Evolutionary conservation across 805 yeast species (phyloP), one percentile per base, ranked within the genome.

Genomic region (Lipomyces japonicus): DNA sequence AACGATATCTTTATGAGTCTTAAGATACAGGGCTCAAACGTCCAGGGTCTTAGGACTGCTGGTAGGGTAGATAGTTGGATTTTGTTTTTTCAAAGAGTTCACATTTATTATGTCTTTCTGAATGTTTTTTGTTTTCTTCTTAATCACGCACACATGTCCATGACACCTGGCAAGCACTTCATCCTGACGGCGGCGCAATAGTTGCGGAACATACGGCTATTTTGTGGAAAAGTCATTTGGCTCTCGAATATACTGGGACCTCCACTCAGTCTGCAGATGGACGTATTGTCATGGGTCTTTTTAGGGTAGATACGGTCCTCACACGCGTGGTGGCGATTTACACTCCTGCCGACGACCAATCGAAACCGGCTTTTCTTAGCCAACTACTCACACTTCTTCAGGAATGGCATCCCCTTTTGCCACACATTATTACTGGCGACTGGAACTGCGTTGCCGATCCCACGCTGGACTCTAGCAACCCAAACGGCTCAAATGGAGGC

Each of bases 361-460:
- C 10, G 14, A 28, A 28, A 14, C 32, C 32, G 14, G 32, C 32
- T 10, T 14, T 28, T 28, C 14, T 28, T 10, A 14, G 10, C 14
- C 32, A 28, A 12, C 42, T 39, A n/a, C 12, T 9, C 10, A 6
- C 24, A 18, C 21, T 39, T n/a, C 42, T 39, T 9, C 6, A 22
- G 16, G 18, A 19, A 9, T 39, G 42, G 42, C 9, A 39, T 26
- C 42, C 42, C 30, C 14, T 7, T 16, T 7, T 39, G 10, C 21
- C 42, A n/a, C 18, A 19, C 42, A 39, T 39, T 6, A 39, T 39
- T 6, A 23, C 19, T 14, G 42, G 42, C 16, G 42, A 39, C 16
- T 39, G 42, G 28, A 39, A 39, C 23, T 39, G 42, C 19, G 42
- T 39, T 23, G 23, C 24, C 16, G 42, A 39, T 9, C 42, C 42